Evolutionary conservation across 768 basidiomycete genomes (phyloP), one percentile per base, ranked within the genome.

Genomic region (Lyophyllum semitale): DNA sequence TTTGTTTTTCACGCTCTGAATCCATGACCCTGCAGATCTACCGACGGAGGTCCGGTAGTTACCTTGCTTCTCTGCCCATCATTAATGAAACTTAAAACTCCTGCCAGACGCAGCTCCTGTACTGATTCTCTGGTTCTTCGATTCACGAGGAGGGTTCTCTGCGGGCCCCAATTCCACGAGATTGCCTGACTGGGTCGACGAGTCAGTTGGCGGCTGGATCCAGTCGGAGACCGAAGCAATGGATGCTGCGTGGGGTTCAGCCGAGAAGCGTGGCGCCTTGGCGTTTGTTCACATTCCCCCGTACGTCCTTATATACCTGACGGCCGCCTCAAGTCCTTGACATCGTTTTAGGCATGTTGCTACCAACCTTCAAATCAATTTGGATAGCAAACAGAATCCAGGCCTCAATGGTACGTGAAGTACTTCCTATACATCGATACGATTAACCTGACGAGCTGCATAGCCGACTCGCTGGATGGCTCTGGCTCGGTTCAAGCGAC

Each of bases 251-350:
- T 88, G 88, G 87, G 85, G 85, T 15, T 76, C 80, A 3, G 66
- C 77, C 0, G 75, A 78, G 17, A 68, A 63, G 1, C 70, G 87
- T 42, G 83, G 79, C 38, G 82, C 85, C 2, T 62, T 91, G 6
- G 88, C 82, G 0, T 91, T 89, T 62, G 86, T 89, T 30, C 88
- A 91, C 63, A 89, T 90, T 50, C 88, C 88, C 25, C 86, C 87
- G 85, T 87, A 61, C 29, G 84, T 70, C 27, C 42, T 20, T 51
- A 54, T 27, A 9, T 30, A 13, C 25, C 3, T 4, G 3, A 12
- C 25, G 25, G 43, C 20, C 6, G 15, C 25, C 37, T 8, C 35
- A 9, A 18, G 17, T 32, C 8, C 9, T 17, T 30, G 8, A 35
- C 30, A 23, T 49, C 18, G 59, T 51, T 32, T 45, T 8, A 78